Evolutionary conservation across 192 early-diverging fungal genomes (phyloP), one percentile per base, ranked within the genome.

Genomic region (Linnemannia zychae): DNA sequence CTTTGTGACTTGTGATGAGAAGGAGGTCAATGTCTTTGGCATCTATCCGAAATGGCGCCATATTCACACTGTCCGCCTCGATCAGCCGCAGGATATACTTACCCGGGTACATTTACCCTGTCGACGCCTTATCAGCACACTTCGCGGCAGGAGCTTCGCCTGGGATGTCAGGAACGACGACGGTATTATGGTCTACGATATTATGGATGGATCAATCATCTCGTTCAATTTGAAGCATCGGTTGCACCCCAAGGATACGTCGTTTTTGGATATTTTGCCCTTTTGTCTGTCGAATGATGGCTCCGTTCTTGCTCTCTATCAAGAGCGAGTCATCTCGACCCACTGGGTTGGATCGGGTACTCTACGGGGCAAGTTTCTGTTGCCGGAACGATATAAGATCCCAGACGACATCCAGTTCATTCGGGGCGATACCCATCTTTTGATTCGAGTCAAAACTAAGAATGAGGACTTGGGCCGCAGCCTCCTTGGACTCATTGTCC

Each of bases 371-470:
- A 63, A 63, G 28, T 63, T 63, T 28, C 13, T 63, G n/a, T 31
- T 63, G 57, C 57, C 57, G 24, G 57, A 63, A 15, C 57, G 57
- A 13, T 63, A 63, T 12, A 63, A 31, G 57, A 31, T 63, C 31
- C 57, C 57, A 7, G 28, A 63, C 24, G 28, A 63, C 24, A 63
- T 63, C 57, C 57, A 63, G 57, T 63, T 63, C 57, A 63, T 63
- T 63, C 57, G 57, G 0, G 57, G 28, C 13, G 57, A 15, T 13
- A 63, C 57, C 13, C 57, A 63, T 12, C 57, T 63, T 15, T 12
- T 63, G 57, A 63, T 63, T 31, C 57, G 57, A 11, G 57, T 63
- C 12, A 28, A 31, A 3, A 63, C 28, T 12, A 63, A 28, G 57
- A 63, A 63, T 12, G 57, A 63, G 57, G 57, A 63, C 13, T 63